A percentile compares a stretch with the other conserved stretches of the same genome.
Conservation (phyloP, 1,284 basidiomycete genomes). For the Sporisorium iseilematis-ciliati region DNA sequence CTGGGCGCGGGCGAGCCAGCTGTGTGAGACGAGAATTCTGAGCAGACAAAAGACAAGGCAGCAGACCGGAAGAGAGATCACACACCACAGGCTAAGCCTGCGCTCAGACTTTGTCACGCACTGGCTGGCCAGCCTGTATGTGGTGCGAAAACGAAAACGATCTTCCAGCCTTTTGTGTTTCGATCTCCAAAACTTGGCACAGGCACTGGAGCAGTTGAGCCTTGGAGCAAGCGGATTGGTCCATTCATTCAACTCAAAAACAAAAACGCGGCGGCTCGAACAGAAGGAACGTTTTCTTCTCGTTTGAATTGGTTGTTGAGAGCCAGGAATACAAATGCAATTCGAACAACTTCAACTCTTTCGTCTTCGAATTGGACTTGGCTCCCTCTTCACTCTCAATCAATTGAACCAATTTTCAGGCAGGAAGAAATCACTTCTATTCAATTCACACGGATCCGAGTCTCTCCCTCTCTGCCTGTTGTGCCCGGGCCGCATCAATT, state of each 20-base stretch:
- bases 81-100: not conserved
- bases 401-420: too few relatives aligned
- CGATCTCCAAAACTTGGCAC: too few relatives aligned
- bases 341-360: too few relatives aligned
- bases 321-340: not conserved
- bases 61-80: constrained; percentile 17
- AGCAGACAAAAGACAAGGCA: too few relatives aligned
- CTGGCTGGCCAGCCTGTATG: too few relatives aligned
- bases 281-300: too few relatives aligned
- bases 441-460: constrained; percentile 20
- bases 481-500: constrained; percentile 29
- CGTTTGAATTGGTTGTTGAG: constrained; percentile 6
- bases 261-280: constrained; percentile 12
- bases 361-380: not conserved
- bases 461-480: not conserved
- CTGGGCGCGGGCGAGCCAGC: too few relatives aligned
- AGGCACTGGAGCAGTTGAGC: constrained; percentile 18
- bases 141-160: constrained; percentile 4
- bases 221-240: constrained; percentile 36
- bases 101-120: constrained; percentile 12
- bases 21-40: too few relatives aligned
- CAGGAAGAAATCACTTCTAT: not conserved
- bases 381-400: too few relatives aligned
- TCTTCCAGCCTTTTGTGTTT: constrained; percentile 1
- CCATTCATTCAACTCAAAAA: constrained; percentile 24